Conservation (phyloP, 1,139 yeast genomes). For the Suhomyces bribrorum region DNA sequence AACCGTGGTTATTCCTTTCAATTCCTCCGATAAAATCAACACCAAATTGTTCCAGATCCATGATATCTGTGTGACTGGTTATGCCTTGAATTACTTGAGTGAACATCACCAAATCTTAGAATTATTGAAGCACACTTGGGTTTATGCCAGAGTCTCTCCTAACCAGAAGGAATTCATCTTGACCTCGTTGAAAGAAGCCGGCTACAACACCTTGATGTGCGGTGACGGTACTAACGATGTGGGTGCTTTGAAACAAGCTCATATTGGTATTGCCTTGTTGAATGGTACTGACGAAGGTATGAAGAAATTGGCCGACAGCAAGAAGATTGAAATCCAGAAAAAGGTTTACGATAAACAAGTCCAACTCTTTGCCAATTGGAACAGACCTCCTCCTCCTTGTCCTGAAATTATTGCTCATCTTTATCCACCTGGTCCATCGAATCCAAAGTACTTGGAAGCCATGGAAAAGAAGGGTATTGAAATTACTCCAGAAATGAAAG, state of each 20-base stretch:
- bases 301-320: constrained; percentile 84
- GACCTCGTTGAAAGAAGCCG: constrained; percentile 80
- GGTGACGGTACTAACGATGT: constrained; percentile 99
- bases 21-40: constrained; percentile 60
- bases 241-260: constrained; percentile 98
- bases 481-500: constrained; percentile 66
- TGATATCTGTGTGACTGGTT: constrained; percentile 93
- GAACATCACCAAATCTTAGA: constrained; percentile 67
- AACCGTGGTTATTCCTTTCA: constrained; percentile 67
- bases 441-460: constrained; percentile 86
- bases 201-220: constrained; percentile 95
- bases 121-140: constrained; percentile 88
- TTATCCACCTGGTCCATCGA: constrained; percentile 92
- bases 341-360: constrained; percentile 83
- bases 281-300: constrained; percentile 96
- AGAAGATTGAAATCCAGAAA: constrained; percentile 64
- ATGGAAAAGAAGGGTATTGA: constrained; percentile 80
- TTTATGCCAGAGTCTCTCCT: constrained; percentile 97
- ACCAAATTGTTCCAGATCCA: constrained; percentile 59
- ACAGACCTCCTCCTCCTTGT: constrained; percentile 81
- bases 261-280: constrained; percentile 93
- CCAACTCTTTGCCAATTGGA: constrained; percentile 77
- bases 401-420: constrained; percentile 88
- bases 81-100: constrained; percentile 70
- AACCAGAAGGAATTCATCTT: constrained; percentile 90